Evolutionary conservation across 1,284 basidiomycete species (phyloP), one percentile per base, ranked within the genome.

Genomic region (Malassezia obtusa): DNA sequence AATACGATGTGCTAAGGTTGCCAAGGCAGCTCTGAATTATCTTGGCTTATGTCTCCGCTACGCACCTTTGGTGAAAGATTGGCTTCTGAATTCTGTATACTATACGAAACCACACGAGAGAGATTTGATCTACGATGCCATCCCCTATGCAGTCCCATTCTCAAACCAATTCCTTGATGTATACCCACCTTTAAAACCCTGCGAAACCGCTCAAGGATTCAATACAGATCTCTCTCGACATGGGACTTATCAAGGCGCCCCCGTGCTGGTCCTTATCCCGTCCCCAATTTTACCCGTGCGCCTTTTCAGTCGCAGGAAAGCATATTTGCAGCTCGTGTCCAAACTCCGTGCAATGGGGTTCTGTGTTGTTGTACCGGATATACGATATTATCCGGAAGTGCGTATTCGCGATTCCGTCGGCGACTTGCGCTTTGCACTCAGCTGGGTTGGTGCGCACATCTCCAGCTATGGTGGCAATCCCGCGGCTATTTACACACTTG

Each of bases 341-440:
- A 64, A 68, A 0, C 52, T 76, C 15, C 63, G 72, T 2, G 51
- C 67, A n/a, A 60, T 73, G 49, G 75, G 75, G 12, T 71, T 72
- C 52, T 67, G 71, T 49, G 75, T 77, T 41, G 63, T 77, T 17
- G 65, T 77, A 0, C 74, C 76, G 14, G 65, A 75, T 30, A 62
- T 77, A 24, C 70, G 65, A 12, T 68, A 67, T 51, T 76, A 68
- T 35, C 73, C 75, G 1, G 60, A 69, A 33, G 65, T 61, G 22
- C 58, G 70, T 38, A 68, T 71, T 53, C 55, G 62, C 22, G 61
- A 67, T 7, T 68, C 72, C 22, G 63, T 76, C 2, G 51, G 61
- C 12, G 75, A 77, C 57, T 47, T 73, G 21, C 60, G 75, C 8
- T 45, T 66, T 8, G 70, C 69, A 2, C 58, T 77, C 11, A 61